Conservation (phyloP, 306 rosid genomes). For the Cucurbita moschata region DNA sequence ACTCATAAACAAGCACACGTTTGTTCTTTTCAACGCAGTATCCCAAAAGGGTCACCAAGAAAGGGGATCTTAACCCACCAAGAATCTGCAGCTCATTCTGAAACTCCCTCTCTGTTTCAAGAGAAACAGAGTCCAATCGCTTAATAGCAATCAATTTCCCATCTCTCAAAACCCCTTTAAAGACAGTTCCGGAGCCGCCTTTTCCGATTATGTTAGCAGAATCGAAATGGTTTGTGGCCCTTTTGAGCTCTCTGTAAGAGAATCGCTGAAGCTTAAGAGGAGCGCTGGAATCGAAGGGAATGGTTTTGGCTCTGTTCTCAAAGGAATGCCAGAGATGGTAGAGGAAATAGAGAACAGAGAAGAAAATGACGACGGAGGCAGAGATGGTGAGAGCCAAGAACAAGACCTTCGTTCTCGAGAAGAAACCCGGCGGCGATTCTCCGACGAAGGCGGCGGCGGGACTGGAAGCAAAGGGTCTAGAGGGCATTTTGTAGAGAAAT, state of each 20-base stretch:
- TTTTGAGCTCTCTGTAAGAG: slow-evolving; percentile 66
- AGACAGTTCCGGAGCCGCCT: slow-evolving; percentile 95
- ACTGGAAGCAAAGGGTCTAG: slow-evolving; percentile 44
- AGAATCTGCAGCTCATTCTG: slow-evolving; percentile 88
- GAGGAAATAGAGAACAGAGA: slow-evolving; percentile 62
- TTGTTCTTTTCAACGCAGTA: slow-evolving; percentile 66
- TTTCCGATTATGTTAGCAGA: slow-evolving; percentile 64
- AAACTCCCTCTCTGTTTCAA: slow-evolving; percentile 78
- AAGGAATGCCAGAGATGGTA: slow-evolving; percentile 64
- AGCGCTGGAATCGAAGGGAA: slow-evolving; percentile 66
- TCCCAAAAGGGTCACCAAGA: slow-evolving; percentile 72
- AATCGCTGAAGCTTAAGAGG: slow-evolving; percentile 76
- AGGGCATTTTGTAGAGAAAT: slow-evolving; percentile 41
- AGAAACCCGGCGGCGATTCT: slow-evolving; percentile 13
- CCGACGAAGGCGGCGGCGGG: not conserved
- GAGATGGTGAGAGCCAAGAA: slow-evolving; percentile 73
- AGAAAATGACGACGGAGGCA: slow-evolving; percentile 55
- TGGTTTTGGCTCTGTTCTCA: slow-evolving; percentile 54
- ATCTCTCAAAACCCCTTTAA: slow-evolving; percentile 53
- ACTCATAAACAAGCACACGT: slow-evolving; percentile 67
- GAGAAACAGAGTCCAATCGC: slow-evolving; percentile 45
- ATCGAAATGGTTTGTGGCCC: slow-evolving; percentile 53
- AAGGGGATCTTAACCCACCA: slow-evolving; percentile 81
- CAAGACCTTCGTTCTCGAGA: slow-evolving; percentile 45
- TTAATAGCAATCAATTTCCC: slow-evolving; percentile 73